phyloP scores from a whole-genome alignment of 1,139 yeast species.

The Meyerozyma carpophila region DNA sequence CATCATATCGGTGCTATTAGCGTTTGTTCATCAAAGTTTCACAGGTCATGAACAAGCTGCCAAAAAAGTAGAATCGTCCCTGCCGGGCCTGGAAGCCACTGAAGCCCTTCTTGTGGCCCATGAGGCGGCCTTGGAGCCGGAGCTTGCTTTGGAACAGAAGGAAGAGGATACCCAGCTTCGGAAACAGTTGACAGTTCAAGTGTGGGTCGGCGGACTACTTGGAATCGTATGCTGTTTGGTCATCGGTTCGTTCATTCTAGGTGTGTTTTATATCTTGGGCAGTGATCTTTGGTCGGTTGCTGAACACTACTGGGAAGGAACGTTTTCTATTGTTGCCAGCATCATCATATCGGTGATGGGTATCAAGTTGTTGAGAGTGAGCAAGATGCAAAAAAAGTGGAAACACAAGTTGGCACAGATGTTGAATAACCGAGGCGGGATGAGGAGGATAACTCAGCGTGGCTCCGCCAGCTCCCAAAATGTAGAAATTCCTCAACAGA shows the following conservation, averaged over 20 bases:
- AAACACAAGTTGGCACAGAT: slow-evolving; percentile 8
- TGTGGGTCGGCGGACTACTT: slow-evolving; percentile 39
- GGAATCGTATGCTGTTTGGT: slow-evolving; percentile 35
- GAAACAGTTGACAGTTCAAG: slow-evolving; percentile 25
- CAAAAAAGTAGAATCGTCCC: background rate
- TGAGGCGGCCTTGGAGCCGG: background rate
- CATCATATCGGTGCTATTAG: slow-evolving; percentile 38
- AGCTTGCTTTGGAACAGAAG: background rate
- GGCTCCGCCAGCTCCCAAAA: background rate
- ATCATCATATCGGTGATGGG: slow-evolving; percentile 43
- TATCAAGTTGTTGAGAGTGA: slow-evolving; percentile 35
- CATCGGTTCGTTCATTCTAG: slow-evolving; percentile 31
- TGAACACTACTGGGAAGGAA: slow-evolving; percentile 46
- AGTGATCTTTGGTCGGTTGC: slow-evolving; percentile 39
- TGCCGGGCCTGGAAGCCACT: background rate
- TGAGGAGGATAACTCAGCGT: background rate
- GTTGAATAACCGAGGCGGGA: background rate
- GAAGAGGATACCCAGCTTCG: slow-evolving; percentile 20
- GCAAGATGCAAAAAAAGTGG: slow-evolving; percentile 17
- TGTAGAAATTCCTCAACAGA: background rate
- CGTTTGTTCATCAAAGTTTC: slow-evolving; percentile 36
- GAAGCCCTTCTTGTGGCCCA: background rate
- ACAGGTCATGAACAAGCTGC: slow-evolving; percentile 2
- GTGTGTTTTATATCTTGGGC: slow-evolving; percentile 33
- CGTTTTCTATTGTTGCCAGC: slow-evolving; percentile 40